Conservation (phyloP, 768 basidiomycete species). For the Pilatotrama ljubarskyi region DNA sequence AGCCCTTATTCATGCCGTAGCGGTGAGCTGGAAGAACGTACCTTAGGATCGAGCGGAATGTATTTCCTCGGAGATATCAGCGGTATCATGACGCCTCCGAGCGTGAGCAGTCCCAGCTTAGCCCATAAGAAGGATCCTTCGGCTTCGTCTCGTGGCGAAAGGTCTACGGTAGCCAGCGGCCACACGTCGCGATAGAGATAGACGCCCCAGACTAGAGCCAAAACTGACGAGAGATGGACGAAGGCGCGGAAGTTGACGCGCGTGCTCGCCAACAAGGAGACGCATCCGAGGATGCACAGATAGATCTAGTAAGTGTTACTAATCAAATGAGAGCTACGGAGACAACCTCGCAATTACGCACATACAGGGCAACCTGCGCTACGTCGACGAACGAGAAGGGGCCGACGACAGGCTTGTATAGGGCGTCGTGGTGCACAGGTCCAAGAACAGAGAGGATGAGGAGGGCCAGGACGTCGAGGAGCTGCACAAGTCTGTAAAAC, state of each 20-base stretch:
- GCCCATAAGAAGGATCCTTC: constrained; percentile 39
- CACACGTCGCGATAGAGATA: constrained; percentile 42
- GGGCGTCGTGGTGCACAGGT: background rate
- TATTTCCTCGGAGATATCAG: constrained; percentile 41
- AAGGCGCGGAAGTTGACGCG: constrained; percentile 27
- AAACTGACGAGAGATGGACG: constrained; percentile 36
- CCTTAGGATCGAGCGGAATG: constrained; percentile 39
- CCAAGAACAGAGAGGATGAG: background rate
- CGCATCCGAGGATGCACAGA: constrained; percentile 33
- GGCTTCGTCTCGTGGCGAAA: constrained; percentile 35
- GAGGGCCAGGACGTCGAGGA: background rate
- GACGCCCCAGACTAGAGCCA: constrained; percentile 34
- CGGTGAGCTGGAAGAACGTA: constrained; percentile 5
- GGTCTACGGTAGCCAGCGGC: constrained; percentile 39
- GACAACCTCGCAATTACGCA: background rate
- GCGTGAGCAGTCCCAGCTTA: constrained; percentile 34
- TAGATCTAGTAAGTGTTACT: constrained; percentile 32
- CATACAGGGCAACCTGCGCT: background rate
- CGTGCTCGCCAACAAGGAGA: constrained; percentile 29
- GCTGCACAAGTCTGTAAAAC: background rate
- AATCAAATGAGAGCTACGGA: too few species aligned
- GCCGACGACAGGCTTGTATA: background rate
- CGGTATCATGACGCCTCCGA: constrained; percentile 40
- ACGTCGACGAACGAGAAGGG: background rate
- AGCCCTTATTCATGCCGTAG: background rate